These are phyloP conservation scores for Vishniacozyma victoriae DNA, from an alignment of 768 basidiomycete genomes.

Conservation along the genomic window DNA sequence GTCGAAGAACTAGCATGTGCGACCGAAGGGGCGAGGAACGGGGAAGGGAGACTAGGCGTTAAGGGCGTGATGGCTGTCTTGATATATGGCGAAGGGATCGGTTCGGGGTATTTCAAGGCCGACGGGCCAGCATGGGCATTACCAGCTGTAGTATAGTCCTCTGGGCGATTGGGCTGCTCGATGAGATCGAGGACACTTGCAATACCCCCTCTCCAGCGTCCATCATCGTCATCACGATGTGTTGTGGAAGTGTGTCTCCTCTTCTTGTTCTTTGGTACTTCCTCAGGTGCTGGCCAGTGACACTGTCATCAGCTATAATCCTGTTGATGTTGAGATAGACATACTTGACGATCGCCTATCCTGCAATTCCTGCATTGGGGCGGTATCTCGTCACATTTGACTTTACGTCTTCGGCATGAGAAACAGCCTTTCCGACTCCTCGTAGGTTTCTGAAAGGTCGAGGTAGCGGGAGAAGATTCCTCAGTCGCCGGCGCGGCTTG, in stretches of 20 bases:
- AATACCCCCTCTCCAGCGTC: background rate
- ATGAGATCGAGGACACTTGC: background rate
- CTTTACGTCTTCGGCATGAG: conserved; percentile 13
- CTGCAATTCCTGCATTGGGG: conserved; percentile 14
- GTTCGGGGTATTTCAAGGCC: background rate
- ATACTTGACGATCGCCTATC: conserved; percentile 13
- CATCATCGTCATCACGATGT: background rate
- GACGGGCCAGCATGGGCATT: background rate
- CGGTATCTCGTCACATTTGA: conserved; percentile 15
- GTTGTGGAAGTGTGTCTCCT: background rate
- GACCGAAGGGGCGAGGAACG: background rate
- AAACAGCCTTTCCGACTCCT: conserved; percentile 7
- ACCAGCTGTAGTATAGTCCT: background rate
- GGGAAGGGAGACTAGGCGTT: background rate
- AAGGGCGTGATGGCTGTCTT: background rate
- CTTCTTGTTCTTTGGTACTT: background rate
- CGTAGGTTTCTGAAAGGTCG: too few relatives aligned
- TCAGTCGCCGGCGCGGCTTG: too few relatives aligned
- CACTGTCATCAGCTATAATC: background rate
- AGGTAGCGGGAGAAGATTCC: too few relatives aligned
- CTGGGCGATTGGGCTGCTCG: background rate
- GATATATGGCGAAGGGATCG: background rate
- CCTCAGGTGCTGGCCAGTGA: background rate
- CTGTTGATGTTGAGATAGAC: background rate
- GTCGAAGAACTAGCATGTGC: background rate